A percentile compares a stretch with the other conserved stretches of the same genome.
Evolutionary conservation across 345 rosid genomes (phyloP).

Genomic region (Trapa incisa): DNA sequence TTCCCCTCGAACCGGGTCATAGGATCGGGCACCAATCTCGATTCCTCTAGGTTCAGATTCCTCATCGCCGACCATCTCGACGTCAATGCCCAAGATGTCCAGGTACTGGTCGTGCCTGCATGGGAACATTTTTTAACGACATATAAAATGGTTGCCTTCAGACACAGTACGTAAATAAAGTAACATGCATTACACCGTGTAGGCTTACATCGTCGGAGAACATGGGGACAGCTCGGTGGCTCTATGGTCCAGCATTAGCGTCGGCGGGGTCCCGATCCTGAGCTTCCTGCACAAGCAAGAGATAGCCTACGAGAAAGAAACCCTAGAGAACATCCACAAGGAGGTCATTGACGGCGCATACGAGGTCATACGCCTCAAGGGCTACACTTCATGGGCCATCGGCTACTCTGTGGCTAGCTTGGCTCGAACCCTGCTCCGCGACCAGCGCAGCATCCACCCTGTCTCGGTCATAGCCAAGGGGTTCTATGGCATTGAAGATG

Average conservation of each 20-base stretch:
- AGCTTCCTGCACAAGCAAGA: constrained; percentile 65
- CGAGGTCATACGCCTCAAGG: constrained; percentile 74
- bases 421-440: constrained; percentile 58
- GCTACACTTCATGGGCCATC: constrained; percentile 96
- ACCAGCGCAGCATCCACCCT: constrained; percentile 75
- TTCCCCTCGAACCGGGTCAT: constrained; percentile 36
- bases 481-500: too few relatives aligned
- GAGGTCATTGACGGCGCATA: constrained; percentile 10
- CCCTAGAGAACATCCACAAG: constrained; percentile 65
- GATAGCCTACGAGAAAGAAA: constrained; percentile 66
- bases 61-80: constrained; percentile 85
- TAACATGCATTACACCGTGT: too few relatives aligned
- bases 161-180: too few relatives aligned
- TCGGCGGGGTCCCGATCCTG: constrained; percentile 79
- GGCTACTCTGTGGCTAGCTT: constrained; percentile 82
- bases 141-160: too few relatives aligned
- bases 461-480: too few relatives aligned
- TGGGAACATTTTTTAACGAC: too few relatives aligned
- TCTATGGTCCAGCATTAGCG: constrained; percentile 87
- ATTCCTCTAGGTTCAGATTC: constrained; percentile 81
- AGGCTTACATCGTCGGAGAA: constrained; percentile 71
- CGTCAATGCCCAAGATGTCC: constrained; percentile 92
- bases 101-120: constrained; percentile 25
- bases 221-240: constrained; percentile 43
- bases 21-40: constrained; percentile 93